Evolutionary conservation across 2,329 filamentous ascomycete genomes (phyloP).

Genomic region (Cladosporium sp.): DNA sequence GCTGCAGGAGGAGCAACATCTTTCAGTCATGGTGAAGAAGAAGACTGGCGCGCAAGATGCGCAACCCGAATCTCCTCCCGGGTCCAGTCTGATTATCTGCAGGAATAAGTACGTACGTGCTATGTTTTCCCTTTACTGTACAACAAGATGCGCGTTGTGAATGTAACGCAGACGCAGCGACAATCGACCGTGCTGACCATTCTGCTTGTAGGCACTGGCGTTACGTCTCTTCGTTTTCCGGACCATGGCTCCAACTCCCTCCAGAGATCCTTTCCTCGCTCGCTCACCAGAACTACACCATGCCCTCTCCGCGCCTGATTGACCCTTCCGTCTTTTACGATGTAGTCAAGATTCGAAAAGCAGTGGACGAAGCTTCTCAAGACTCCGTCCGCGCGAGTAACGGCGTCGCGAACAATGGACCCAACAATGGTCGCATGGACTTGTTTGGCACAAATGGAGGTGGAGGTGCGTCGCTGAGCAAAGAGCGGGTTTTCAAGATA

Average conservation of each 20-base stretch:
- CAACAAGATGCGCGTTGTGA: too few relatives aligned
- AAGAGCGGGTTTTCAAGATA: slow-evolving; percentile 74
- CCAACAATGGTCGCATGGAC: slow-evolving; percentile 47
- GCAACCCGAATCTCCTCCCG: too few relatives aligned
- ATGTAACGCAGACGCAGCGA: too few relatives aligned
- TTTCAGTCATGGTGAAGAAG: slow-evolving; percentile 31
- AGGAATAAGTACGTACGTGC: slow-evolving; percentile 61
- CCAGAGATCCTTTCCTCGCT: slow-evolving; percentile 74
- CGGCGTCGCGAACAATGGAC: slow-evolving; percentile 61
- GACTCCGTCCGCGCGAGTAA: slow-evolving; percentile 74
- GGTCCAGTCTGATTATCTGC: slow-evolving; percentile 57
- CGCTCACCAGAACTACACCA: slow-evolving; percentile 74
- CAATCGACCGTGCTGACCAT: slow-evolving; percentile 16
- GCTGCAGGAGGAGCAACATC: too few relatives aligned
- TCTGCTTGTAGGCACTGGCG: slow-evolving; percentile 89
- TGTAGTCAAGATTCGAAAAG: slow-evolving; percentile 72
- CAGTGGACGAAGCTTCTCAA: slow-evolving; percentile 75
- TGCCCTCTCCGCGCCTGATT: slow-evolving; percentile 71
- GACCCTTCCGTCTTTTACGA: slow-evolving; percentile 81
- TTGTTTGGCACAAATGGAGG: slow-evolving; percentile 46
- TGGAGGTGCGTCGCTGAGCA: slow-evolving; percentile 61
- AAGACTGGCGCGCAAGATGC: slow-evolving; percentile 26
- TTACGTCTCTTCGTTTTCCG: slow-evolving; percentile 79
- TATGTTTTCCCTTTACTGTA: slow-evolving; percentile 13
- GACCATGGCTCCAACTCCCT: slow-evolving; percentile 76